A percentile compares a stretch with the other conserved stretches of the same genome.
These are phyloP conservation scores for Cladophialophora immunda DNA, from an alignment of 2,329 filamentous ascomycete species.

Conservation along the genomic window DNA sequence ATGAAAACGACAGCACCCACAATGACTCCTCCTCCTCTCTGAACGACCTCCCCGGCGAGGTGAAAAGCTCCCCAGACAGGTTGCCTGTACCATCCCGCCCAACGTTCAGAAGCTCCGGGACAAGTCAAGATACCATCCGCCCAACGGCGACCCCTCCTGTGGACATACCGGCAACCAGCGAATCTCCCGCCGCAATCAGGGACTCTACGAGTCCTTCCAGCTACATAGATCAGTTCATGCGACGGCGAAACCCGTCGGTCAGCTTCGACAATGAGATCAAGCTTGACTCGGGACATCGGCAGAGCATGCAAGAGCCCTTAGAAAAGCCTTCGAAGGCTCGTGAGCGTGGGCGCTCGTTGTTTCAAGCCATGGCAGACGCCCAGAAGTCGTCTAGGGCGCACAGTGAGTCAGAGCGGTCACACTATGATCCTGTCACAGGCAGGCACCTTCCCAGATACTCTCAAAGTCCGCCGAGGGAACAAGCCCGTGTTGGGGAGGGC, in stretches of 20 bases:
- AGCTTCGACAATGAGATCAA: slow-evolving; percentile 53
- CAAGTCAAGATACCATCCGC: slow-evolving; percentile 39
- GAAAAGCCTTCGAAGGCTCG: slow-evolving; percentile 43
- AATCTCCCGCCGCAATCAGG: slow-evolving; percentile 39
- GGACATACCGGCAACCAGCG: slow-evolving; percentile 53
- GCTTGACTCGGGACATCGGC: slow-evolving; percentile 50
- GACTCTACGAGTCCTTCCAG: slow-evolving; percentile 40
- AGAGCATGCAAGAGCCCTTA: slow-evolving; percentile 51
- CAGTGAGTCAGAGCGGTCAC: slow-evolving; percentile 39
- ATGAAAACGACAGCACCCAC: slow-evolving; percentile 18
- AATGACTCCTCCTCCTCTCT: background rate
- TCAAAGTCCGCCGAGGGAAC: slow-evolving; percentile 36
- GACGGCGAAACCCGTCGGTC: slow-evolving; percentile 52
- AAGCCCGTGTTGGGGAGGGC: slow-evolving; percentile 39
- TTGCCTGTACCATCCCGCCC: slow-evolving; percentile 27
- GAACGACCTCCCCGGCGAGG: slow-evolving; percentile 1
- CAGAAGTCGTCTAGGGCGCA: slow-evolving; percentile 30
- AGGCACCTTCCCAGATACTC: slow-evolving; percentile 37
- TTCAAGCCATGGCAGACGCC: slow-evolving; percentile 33
- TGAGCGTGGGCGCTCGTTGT: slow-evolving; percentile 36
- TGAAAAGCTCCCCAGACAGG: slow-evolving; percentile 1
- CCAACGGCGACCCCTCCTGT: slow-evolving; percentile 54
- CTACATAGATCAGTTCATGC: slow-evolving; percentile 50
- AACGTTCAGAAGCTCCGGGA: slow-evolving; percentile 25
- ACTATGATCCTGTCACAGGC: slow-evolving; percentile 40